Percentiles rank a stretch among this genome's conserved stretches.
Conservation (phyloP, 257 asterid genomes). For the Craterostigma plantagineum region DNA sequence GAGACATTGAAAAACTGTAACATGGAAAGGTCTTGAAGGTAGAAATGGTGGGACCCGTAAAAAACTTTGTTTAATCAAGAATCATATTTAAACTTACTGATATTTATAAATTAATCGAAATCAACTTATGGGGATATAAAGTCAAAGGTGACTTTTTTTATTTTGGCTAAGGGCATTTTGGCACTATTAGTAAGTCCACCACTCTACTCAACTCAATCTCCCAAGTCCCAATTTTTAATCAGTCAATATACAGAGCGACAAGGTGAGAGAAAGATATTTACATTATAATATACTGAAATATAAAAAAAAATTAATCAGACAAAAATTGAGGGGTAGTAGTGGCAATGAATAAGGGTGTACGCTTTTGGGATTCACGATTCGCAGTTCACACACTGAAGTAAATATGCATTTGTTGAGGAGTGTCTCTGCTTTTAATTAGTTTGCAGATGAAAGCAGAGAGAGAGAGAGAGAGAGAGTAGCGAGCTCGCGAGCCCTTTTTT, state of each 20-base stretch:
- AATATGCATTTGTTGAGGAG: constrained; percentile 53
- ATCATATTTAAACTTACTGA: constrained; percentile 4
- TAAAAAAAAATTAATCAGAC: neutral
- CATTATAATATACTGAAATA: neutral
- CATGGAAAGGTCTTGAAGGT: no score
- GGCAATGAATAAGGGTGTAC: constrained; percentile 20
- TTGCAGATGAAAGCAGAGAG: constrained; percentile 16
- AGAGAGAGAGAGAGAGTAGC: constrained; percentile 11
- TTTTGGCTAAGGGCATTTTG: constrained; percentile 4
- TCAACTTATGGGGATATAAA: constrained; percentile 18
- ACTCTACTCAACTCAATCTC: constrained; percentile 12
- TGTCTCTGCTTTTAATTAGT: constrained; percentile 31
- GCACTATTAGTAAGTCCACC: constrained; percentile 11
- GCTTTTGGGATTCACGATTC: constrained; percentile 29
- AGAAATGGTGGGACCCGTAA: no score
- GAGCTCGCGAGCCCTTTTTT: constrained; percentile 10
- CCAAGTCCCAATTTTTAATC: no score
- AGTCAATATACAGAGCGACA: no score
- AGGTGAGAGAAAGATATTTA: no score
- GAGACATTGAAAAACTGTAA: no score
- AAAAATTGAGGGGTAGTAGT: constrained; percentile 17
- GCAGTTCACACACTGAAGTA: constrained; percentile 28
- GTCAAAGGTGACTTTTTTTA: constrained; percentile 45
- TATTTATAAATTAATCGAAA: no score
- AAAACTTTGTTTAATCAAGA: neutral